These are phyloP conservation scores for Aspergillus wentii DNA, from an alignment of 495 filamentous ascomycete genomes.

Conservation along the genomic window DNA sequence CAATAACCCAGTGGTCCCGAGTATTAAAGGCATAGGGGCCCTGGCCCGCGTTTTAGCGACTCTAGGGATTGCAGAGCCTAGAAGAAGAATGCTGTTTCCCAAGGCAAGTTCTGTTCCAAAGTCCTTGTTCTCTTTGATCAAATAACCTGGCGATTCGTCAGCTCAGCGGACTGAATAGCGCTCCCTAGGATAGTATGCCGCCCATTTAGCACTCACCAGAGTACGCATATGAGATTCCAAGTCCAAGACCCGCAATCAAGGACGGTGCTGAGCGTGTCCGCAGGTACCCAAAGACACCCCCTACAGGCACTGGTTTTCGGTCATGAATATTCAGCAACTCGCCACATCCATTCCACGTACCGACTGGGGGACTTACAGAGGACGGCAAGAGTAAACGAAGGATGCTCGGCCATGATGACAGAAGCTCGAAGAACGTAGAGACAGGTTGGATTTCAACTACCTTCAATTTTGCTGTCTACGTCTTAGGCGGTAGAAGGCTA, in stretches of 20 bases:
- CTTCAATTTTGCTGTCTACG: too few relatives aligned
- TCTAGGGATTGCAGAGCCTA: constrained; percentile 12
- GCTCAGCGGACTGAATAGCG: too few relatives aligned
- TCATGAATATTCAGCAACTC: too few relatives aligned
- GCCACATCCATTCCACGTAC: too few relatives aligned
- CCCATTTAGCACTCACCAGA: constrained; percentile 12
- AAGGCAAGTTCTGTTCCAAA: constrained; percentile 17
- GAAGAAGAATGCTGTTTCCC: constrained; percentile 11
- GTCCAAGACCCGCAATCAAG: constrained; percentile 11
- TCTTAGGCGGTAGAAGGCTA: too few relatives aligned
- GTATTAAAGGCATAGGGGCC: too few relatives aligned
- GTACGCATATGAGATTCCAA: constrained; percentile 12
- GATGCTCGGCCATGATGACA: constrained; percentile 30
- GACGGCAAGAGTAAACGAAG: constrained; percentile 13
- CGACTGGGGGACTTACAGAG: constrained; percentile 11
- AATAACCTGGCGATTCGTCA: constrained; percentile 11
- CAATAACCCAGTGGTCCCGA: too few relatives aligned
- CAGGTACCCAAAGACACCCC: constrained; percentile 10
- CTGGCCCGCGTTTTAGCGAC: constrained; percentile 7
- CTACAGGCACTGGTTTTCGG: constrained; percentile 5
- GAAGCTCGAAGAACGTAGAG: too few relatives aligned
- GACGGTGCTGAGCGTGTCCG: constrained; percentile 11
- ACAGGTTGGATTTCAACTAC: too few relatives aligned
- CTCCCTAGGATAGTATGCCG: too few relatives aligned
- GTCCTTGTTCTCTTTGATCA: constrained; percentile 18